A percentile compares a stretch with the other conserved stretches of the same genome.
These are phyloP conservation scores for Chaetoceros muelleri DNA, from an alignment of 108 stramenopile genomes.

Conservation along the genomic window DNA sequence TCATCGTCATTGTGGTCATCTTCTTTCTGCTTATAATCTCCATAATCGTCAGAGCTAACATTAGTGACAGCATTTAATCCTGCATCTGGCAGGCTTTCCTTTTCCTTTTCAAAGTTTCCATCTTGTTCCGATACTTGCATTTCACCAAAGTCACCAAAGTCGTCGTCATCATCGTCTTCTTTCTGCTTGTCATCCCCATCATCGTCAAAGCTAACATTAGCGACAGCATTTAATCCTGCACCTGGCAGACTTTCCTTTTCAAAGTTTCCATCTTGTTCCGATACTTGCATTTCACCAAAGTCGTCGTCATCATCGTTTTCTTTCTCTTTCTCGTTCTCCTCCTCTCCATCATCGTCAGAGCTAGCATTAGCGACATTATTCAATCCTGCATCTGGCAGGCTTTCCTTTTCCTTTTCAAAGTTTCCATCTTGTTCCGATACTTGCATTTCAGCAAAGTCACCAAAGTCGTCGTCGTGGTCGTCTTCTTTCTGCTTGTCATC, in stretches of 20 bases:
- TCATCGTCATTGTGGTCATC: neutral
- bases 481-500: neutral
- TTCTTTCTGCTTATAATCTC: neutral
- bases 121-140: neutral
- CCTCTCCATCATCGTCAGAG: too few relatives aligned
- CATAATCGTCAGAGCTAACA: too few relatives aligned
- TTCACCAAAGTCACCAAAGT: neutral
- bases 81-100: too few relatives aligned
- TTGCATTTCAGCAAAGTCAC: neutral
- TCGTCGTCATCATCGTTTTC: neutral
- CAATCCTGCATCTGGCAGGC: neutral
- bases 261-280: neutral
- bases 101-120: neutral
- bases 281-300: neutral
- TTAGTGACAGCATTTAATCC: too few relatives aligned
- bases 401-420: neutral
- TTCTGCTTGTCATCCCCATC: neutral
- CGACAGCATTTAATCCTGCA: too few relatives aligned
- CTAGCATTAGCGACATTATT: too few relatives aligned
- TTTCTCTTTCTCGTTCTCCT: neutral
- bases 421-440: neutral
- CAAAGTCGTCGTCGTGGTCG: neutral
- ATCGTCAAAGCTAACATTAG: too few relatives aligned
- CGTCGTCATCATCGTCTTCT: neutral
- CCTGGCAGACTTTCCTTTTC: too few relatives aligned